A percentile compares a stretch with the other conserved stretches of the same genome.
Evolutionary conservation across 2,329 filamentous ascomycete genomes (phyloP).

Genomic region (Ophiognomonia clavigignenti-juglandacearum): DNA sequence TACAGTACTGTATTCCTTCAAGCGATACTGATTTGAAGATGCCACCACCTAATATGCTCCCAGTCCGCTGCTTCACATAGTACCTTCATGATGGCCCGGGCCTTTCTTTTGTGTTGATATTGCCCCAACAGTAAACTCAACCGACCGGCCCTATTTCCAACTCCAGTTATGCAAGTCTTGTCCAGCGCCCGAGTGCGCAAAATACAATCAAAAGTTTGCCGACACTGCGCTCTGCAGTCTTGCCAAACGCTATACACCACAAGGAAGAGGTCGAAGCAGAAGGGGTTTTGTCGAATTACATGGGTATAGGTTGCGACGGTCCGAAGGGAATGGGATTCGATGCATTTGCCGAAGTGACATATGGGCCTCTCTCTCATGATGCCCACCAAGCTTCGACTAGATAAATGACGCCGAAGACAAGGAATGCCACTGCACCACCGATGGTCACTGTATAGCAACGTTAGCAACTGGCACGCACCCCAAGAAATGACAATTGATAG

Average conservation of each 20-base stretch:
- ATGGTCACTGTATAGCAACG: slow-evolving; percentile 67
- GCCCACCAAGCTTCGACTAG: slow-evolving; percentile 70
- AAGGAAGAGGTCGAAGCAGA: not conserved
- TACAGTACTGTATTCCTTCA: no score
- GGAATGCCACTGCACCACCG: slow-evolving; percentile 84
- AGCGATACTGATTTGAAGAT: no score
- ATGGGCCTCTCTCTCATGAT: slow-evolving; percentile 26
- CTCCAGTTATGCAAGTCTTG: slow-evolving; percentile 13
- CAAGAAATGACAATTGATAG: not conserved
- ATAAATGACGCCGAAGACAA: slow-evolving; percentile 90
- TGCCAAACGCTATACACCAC: slow-evolving; percentile 4
- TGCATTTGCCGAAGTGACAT: not conserved
- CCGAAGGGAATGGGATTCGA: not conserved
- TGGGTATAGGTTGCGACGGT: not conserved
- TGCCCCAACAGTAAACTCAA: not conserved
- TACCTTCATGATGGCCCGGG: no score
- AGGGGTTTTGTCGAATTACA: slow-evolving; percentile 1
- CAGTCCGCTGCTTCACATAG: no score
- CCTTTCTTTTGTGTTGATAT: not conserved
- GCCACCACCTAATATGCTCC: no score
- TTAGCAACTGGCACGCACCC: not conserved
- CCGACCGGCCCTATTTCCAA: not conserved
- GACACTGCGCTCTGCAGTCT: not conserved
- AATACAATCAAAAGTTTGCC: not conserved
- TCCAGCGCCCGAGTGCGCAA: not conserved